Evolutionary conservation across 352 stramenopile species (phyloP).

Genomic region (Peronospora belbahrii): DNA sequence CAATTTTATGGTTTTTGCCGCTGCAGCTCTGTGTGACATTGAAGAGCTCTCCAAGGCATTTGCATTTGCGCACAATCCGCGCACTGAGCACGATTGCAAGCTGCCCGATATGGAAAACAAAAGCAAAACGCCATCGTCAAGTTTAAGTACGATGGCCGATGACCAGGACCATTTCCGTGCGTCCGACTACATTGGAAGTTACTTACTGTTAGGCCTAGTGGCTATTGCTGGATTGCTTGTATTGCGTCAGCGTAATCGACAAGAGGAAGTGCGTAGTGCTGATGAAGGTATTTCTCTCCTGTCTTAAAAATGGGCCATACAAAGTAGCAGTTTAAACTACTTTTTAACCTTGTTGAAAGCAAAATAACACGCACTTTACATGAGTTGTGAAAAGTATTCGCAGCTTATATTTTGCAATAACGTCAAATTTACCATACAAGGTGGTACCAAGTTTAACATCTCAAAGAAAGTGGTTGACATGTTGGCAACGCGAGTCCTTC

Average conservation of each 20-base stretch:
- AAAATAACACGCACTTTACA: no score
- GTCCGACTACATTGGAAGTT: slow-evolving; percentile 47
- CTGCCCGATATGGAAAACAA: slow-evolving; percentile 26
- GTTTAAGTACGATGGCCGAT: slow-evolving; percentile 10
- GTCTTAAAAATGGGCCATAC: slow-evolving; percentile 14
- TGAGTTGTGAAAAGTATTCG: no score
- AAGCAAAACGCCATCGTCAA: slow-evolving; percentile 14
- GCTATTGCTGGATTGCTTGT: slow-evolving; percentile 41
- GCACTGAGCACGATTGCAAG: slow-evolving; percentile 44
- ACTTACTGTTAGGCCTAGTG: slow-evolving; percentile 51
- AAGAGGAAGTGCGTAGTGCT: slow-evolving; percentile 1
- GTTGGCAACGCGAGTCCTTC: slow-evolving; percentile 17
- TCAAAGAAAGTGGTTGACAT: slow-evolving; percentile 5
- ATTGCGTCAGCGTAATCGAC: slow-evolving; percentile 33
- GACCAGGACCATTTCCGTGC: slow-evolving; percentile 7
- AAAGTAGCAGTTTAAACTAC: background rate
- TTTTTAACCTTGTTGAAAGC: background rate
- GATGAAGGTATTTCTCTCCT: slow-evolving; percentile 27
- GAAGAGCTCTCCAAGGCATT: slow-evolving; percentile 50
- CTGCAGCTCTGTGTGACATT: slow-evolving; percentile 45
- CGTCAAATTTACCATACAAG: no score
- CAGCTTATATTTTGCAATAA: no score
- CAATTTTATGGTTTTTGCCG: background rate
- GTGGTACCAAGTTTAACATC: background rate
- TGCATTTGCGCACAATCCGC: slow-evolving; percentile 43